Conservation (phyloP, 768 basidiomycete species). For the Phaeotremella skinneri region DNA sequence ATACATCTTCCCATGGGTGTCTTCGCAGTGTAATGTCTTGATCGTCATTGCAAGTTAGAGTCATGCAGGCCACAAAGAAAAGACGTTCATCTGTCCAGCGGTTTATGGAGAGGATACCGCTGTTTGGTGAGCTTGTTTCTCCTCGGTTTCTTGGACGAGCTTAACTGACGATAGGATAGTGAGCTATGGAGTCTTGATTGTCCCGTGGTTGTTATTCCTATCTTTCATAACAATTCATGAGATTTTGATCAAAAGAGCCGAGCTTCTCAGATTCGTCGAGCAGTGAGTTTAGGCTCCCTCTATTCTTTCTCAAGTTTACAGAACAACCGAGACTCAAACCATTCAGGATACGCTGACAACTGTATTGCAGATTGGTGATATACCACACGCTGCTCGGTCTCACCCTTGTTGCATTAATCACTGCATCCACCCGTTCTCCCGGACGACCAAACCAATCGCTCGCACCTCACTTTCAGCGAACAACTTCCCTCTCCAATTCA, state of each 20-base stretch:
- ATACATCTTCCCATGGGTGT: too few species aligned
- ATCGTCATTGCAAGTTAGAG: too few species aligned
- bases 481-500: neutral
- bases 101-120: neutral
- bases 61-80: too few species aligned
- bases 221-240: slow-evolving; percentile 30
- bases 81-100: too few species aligned
- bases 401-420: slow-evolving; percentile 34
- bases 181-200: slow-evolving; percentile 27
- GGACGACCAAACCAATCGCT: slow-evolving; percentile 32
- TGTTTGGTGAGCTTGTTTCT: neutral
- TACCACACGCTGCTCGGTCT: slow-evolving; percentile 33
- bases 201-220: slow-evolving; percentile 36
- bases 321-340: neutral
- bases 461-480: slow-evolving; percentile 11
- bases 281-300: slow-evolving; percentile 29
- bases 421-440: slow-evolving; percentile 33
- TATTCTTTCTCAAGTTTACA: too few species aligned
- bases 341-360: neutral
- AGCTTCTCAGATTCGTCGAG: slow-evolving; percentile 27
- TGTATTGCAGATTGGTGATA: slow-evolving; percentile 28
- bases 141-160: neutral
- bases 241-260: slow-evolving; percentile 24
- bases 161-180: too few species aligned
- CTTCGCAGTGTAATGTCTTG: too few species aligned